Percentiles rank a stretch among this genome's conserved stretches.
Evolutionary conservation across 352 stramenopile genomes (phyloP).

Genomic region (Pythium sukuiense): DNA sequence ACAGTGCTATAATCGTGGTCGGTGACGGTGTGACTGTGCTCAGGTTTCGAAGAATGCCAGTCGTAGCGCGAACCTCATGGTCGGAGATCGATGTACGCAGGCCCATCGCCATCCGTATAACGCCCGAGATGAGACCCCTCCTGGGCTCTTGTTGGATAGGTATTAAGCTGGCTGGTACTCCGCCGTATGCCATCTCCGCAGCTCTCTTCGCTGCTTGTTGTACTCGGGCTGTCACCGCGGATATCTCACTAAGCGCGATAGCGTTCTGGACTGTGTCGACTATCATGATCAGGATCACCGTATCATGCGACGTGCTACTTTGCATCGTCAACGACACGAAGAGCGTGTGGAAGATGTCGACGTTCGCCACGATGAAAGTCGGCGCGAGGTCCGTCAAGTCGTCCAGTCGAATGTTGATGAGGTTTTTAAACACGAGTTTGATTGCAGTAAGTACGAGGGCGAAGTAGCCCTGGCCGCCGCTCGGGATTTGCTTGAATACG

Average conservation of each 20-base stretch:
- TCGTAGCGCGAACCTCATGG: too few relatives aligned
- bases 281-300: slow-evolving; percentile 6
- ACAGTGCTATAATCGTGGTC: too few relatives aligned
- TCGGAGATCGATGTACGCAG: too few relatives aligned
- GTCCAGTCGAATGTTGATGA: not conserved
- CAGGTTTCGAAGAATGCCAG: not conserved
- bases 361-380: slow-evolving; percentile 4
- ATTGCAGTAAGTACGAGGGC: slow-evolving; percentile 1
- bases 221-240: not conserved
- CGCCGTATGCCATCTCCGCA: not conserved
- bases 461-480: not conserved
- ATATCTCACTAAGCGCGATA: not conserved
- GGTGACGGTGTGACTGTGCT: not conserved
- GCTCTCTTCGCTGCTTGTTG: not conserved
- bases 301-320: not conserved
- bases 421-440: slow-evolving; percentile 17
- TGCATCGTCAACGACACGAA: slow-evolving; percentile 22
- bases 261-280: slow-evolving; percentile 6
- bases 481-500: not conserved
- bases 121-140: not conserved
- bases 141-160: not conserved
- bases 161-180: not conserved
- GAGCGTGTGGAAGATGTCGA: slow-evolving; percentile 24
- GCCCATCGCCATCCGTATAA: not conserved
- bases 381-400: slow-evolving; percentile 9